Evolutionary conservation across 2,329 filamentous ascomycete species (phyloP).

Genomic region (Anisogramma anomala): DNA sequence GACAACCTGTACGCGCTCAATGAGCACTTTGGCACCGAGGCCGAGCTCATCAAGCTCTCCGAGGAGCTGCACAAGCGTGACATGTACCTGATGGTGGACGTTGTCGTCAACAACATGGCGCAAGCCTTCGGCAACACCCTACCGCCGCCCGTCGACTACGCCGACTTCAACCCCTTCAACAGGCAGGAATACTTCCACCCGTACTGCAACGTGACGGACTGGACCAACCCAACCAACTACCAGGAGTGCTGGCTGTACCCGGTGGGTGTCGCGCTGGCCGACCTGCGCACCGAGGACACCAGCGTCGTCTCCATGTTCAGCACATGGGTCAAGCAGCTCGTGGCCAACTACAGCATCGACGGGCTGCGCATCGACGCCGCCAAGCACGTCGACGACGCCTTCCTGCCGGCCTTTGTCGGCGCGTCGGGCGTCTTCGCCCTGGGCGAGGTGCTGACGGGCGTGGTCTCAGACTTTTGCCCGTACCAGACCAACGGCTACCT

Average conservation of each 20-base stretch:
- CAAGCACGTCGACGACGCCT: slow-evolving; percentile 48
- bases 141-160: slow-evolving; percentile 32
- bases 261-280: slow-evolving; percentile 46
- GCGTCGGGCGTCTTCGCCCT: slow-evolving; percentile 47
- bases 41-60: slow-evolving; percentile 47
- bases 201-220: slow-evolving; percentile 45
- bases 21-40: slow-evolving; percentile 43
- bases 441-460: slow-evolving; percentile 48
- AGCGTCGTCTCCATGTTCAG: slow-evolving; percentile 39
- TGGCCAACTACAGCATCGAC: slow-evolving; percentile 50
- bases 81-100: slow-evolving; percentile 37
- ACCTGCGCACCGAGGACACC: slow-evolving; percentile 44
- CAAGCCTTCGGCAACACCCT: slow-evolving; percentile 28
- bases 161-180: slow-evolving; percentile 35
- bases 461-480: slow-evolving; percentile 41
- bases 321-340: slow-evolving; percentile 47
- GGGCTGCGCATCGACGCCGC: slow-evolving; percentile 50
- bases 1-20: slow-evolving; percentile 42
- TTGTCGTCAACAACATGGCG: slow-evolving; percentile 42
- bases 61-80: slow-evolving; percentile 25
- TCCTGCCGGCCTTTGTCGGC: slow-evolving; percentile 42
- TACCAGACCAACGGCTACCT: slow-evolving; percentile 35
- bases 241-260: slow-evolving; percentile 41
- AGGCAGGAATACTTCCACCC: slow-evolving; percentile 47
- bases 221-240: slow-evolving; percentile 35